Base-by-base conservation (phyloP, 2,329 filamentous ascomycete genomes). In the Onygenales sp. region DNA sequence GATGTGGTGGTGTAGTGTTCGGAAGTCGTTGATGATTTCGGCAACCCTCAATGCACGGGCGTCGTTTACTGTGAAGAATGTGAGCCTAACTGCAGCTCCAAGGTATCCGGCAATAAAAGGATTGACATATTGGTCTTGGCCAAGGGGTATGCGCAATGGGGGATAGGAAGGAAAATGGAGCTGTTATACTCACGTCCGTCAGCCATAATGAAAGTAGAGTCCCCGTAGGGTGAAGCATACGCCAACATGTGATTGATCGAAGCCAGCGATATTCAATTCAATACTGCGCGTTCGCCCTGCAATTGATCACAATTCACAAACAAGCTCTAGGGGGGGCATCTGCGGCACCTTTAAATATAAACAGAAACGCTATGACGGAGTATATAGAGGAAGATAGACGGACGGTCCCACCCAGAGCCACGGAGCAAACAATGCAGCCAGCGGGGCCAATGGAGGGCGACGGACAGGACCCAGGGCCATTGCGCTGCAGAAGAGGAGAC, bases 11-110 rank as follows among this genome's bases (percentile, higher is more conserved):
- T 83, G 78, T 3, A 84, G 68, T 53, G 79, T 81, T 51, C 81
- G 79, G 63, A 81, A 85, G 68, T 85, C 82, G 57, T 77, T 77
- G 71, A 85, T 81, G 63, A 85, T 76, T 66, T 85, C 82, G 46
- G 80, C 74, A 58, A 85, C 70, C 59, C 82, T 77, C 65, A 84
- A 72, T 49, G 82, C 81, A 62, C 82, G 79, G 54, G 79, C 80
- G 64, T 83, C 76, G 63, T 85, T 85, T 60, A 83, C 82, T 85
- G 64, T 54, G 27, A 8, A 8, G 11, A 43, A 13, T 13, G 34
- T 42, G n/a, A 21, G 21, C n/a, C n/a, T 21, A 27, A 43, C 7
- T 10, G 11, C 10, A 14, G 6, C 40, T 13, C 17, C 34, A 42
- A 10, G 13, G 21, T 17, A 44, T 14, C 27, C n/a, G 14, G 33